Evolutionary conservation across 2,329 filamentous ascomycete genomes (phyloP).

Genomic region (Pyricularia grisea): DNA sequence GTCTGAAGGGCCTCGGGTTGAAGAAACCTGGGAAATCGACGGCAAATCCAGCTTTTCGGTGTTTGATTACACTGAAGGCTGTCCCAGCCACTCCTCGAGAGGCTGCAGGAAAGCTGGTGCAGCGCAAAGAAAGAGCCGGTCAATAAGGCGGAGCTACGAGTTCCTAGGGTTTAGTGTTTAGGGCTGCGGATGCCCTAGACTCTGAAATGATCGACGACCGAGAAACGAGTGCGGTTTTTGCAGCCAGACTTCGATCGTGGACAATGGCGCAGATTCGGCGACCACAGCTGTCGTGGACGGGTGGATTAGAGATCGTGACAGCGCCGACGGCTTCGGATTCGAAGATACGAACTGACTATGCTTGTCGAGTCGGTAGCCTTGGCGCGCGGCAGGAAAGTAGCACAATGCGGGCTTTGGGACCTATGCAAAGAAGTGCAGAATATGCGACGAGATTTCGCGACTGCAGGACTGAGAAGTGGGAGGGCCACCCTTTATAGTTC

Average conservation of each 20-base stretch:
- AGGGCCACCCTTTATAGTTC: not conserved
- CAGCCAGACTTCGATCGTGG: not conserved
- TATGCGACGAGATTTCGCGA: not conserved
- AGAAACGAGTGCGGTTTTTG: not conserved
- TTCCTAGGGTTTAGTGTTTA: not conserved
- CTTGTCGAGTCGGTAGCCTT: not conserved
- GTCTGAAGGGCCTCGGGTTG: slow-evolving; percentile 64
- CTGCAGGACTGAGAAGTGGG: not conserved
- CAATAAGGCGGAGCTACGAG: not conserved
- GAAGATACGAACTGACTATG: not conserved
- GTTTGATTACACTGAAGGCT: not conserved
- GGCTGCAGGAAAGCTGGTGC: not conserved
- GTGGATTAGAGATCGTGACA: not conserved
- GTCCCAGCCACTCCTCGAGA: not conserved
- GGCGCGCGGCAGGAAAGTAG: not conserved
- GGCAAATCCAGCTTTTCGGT: slow-evolving; percentile 88
- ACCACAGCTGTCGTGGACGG: not conserved
- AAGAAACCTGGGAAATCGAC: slow-evolving; percentile 72
- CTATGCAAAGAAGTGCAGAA: not conserved
- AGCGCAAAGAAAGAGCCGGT: not conserved
- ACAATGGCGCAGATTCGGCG: not conserved
- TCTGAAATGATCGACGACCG: not conserved
- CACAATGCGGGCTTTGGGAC: not conserved
- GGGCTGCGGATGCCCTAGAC: not conserved
- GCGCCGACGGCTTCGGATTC: not conserved